Evolutionary conservation across 495 filamentous ascomycete species (phyloP).

Genomic region (Tuber indicum): DNA sequence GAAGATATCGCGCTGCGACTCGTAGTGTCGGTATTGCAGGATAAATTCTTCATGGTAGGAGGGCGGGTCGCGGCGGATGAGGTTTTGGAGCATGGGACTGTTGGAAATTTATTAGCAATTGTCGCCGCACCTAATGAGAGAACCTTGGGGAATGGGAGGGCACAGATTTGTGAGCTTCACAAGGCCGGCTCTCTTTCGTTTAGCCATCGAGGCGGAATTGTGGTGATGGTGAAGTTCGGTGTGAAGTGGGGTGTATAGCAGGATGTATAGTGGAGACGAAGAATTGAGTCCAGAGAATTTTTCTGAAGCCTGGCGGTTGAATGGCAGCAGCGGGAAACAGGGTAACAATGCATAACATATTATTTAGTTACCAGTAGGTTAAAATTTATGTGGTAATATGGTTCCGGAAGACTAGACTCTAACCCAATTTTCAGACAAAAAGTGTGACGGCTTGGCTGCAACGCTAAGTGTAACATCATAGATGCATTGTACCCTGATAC

Average conservation of each 20-base stretch:
- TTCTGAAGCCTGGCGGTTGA: background rate
- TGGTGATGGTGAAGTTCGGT: background rate
- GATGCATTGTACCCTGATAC: too few species aligned
- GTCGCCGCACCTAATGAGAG: background rate
- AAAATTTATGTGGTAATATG: too few species aligned
- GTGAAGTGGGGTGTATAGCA: background rate
- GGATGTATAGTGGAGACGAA: background rate
- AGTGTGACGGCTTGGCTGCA: too few species aligned
- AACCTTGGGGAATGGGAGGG: slow-evolving; percentile 1
- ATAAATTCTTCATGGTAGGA: slow-evolving; percentile 81
- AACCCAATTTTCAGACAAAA: too few species aligned
- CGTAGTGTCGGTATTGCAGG: slow-evolving; percentile 87
- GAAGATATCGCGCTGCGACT: slow-evolving; percentile 83
- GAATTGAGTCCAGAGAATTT: background rate
- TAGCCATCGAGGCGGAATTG: slow-evolving; percentile 27
- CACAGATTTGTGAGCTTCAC: slow-evolving; percentile 41
- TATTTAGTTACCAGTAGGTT: too few species aligned
- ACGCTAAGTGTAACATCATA: too few species aligned
- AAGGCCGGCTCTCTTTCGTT: slow-evolving; percentile 42
- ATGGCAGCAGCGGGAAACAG: background rate
- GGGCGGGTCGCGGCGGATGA: slow-evolving; percentile 76
- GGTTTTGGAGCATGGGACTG: slow-evolving; percentile 79
- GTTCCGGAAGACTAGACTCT: too few species aligned
- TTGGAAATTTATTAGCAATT: slow-evolving; percentile 7
- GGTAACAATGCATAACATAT: background rate